Evolutionary conservation across 2,329 filamentous ascomycete species (phyloP).

Genomic region (Paecilomyces formosus): DNA sequence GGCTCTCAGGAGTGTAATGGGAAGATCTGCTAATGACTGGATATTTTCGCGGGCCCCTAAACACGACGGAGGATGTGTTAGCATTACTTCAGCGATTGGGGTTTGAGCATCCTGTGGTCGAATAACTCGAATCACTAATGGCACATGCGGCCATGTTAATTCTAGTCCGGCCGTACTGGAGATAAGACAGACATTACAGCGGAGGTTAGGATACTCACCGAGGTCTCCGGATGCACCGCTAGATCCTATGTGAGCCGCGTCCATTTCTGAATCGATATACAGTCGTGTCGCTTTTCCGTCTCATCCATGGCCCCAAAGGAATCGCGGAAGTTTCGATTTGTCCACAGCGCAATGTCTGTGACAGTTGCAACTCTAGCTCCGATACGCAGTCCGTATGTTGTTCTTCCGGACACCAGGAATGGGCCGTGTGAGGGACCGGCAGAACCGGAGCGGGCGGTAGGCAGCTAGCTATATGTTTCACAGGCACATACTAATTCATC

Average conservation of each 20-base stretch:
- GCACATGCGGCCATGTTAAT: not conserved
- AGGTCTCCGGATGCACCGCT: slow-evolving; percentile 2
- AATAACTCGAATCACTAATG: not conserved
- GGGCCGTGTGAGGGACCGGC: not conserved
- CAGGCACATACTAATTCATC: no score
- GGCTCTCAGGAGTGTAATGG: slow-evolving; percentile 23
- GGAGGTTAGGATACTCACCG: slow-evolving; percentile 1
- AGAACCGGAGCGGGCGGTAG: not conserved
- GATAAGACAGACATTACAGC: not conserved
- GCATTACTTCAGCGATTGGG: not conserved
- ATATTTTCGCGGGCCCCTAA: slow-evolving; percentile 14
- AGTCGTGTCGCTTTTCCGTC: not conserved
- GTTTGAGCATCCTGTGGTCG: not conserved
- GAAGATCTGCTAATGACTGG: slow-evolving; percentile 21
- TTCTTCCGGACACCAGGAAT: not conserved
- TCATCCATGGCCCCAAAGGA: slow-evolving; percentile 9
- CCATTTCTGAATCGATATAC: slow-evolving; percentile 4
- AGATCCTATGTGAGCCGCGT: not conserved
- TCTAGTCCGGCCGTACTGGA: not conserved
- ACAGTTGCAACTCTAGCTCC: not conserved
- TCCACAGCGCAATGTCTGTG: slow-evolving; percentile 6
- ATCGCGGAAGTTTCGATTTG: not conserved
- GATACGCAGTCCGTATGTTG: not conserved
- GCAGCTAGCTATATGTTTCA: no score
- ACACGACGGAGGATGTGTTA: not conserved